These are phyloP conservation scores for Podosphaera xanthii DNA, from an alignment of 2,329 filamentous ascomycete genomes.

Conservation along the genomic window DNA sequence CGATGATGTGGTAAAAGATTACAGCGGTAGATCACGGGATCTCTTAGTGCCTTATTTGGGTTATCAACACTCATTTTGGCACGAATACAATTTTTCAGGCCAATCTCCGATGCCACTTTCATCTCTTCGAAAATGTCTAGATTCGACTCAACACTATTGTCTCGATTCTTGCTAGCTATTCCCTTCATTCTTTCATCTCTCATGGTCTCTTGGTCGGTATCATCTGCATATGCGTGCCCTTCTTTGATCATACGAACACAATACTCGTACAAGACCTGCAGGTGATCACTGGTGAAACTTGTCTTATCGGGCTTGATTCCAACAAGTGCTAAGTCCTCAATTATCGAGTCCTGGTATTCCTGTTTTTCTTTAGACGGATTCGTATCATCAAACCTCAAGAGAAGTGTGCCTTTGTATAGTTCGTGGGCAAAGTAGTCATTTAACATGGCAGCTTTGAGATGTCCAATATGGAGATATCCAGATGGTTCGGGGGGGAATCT, in stretches of 20 bases:
- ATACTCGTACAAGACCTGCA: conserved; percentile 73
- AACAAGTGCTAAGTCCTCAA: conserved; percentile 77
- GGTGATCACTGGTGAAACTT: conserved; percentile 88
- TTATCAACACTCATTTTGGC: conserved; percentile 84
- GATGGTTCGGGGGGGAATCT: conserved; percentile 76
- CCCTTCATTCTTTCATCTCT: conserved; percentile 64
- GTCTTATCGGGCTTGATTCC: conserved; percentile 73
- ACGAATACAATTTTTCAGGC: conserved; percentile 70
- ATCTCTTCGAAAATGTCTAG: conserved; percentile 78
- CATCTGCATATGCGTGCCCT: conserved; percentile 81
- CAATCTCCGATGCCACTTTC: conserved; percentile 64
- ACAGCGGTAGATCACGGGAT: conserved; percentile 94
- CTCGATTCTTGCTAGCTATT: conserved; percentile 58
- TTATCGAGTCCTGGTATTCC: conserved; percentile 83
- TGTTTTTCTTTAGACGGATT: conserved; percentile 95
- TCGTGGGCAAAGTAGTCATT: conserved; percentile 95
- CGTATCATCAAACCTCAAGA: conserved; percentile 88
- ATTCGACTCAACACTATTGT: conserved; percentile 61
- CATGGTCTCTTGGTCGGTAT: conserved; percentile 80
- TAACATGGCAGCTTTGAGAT: conserved; percentile 79
- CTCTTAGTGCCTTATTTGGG: conserved; percentile 85
- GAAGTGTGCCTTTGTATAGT: conserved; percentile 73
- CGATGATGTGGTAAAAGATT: conserved; percentile 74
- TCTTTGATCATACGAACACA: conserved; percentile 66
- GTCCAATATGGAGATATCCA: conserved; percentile 84